A percentile compares a stretch with the other conserved stretches of the same genome.
These are phyloP conservation scores for Exophiala sp. DNA, from an alignment of 2,329 filamentous ascomycete species.

Conservation along the genomic window DNA sequence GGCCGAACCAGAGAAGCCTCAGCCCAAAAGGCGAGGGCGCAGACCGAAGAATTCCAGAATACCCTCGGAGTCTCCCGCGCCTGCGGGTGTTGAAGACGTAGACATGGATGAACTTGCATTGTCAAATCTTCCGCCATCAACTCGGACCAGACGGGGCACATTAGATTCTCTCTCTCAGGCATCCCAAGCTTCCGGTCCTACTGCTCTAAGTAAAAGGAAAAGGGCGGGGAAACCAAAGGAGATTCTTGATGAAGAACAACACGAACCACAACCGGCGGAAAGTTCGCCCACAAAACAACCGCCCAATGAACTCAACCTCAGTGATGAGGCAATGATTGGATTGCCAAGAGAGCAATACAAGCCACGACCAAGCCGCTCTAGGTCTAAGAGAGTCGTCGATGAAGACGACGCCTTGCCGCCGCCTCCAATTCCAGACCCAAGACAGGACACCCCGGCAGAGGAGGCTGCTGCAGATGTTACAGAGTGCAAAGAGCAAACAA, in stretches of 20 bases:
- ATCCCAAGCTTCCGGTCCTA: conserved; percentile 19
- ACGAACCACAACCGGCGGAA: not conserved
- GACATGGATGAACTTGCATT: conserved; percentile 15
- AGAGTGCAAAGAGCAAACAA: conserved; percentile 8
- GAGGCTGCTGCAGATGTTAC: not conserved
- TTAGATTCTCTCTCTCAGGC: conserved; percentile 17
- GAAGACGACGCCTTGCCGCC: conserved; percentile 4
- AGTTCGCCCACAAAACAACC: conserved; percentile 14
- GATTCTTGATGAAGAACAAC: conserved; percentile 4
- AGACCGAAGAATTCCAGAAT: conserved; percentile 21
- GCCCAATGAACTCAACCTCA: conserved; percentile 24
- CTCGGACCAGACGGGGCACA: conserved; percentile 18
- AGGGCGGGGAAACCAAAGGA: conserved; percentile 18
- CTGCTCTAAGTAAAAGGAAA: conserved; percentile 12
- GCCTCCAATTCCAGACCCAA: not conserved
- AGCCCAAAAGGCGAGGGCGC: conserved; percentile 24
- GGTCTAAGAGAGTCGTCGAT: conserved; percentile 20
- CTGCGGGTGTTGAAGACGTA: conserved; percentile 9
- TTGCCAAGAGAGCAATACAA: conserved; percentile 28
- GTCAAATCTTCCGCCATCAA: conserved; percentile 4
- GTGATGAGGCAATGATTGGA: conserved; percentile 27
- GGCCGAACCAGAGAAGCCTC: conserved; percentile 4
- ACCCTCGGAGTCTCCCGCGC: conserved; percentile 8
- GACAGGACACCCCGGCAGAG: conserved; percentile 5
- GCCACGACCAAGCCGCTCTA: conserved; percentile 26